Percentiles rank a stretch among this genome's conserved stretches.
These are phyloP conservation scores for Mucor velutinosus DNA, from an alignment of 371 early-diverging fungal genomes.

Conservation along the genomic window DNA sequence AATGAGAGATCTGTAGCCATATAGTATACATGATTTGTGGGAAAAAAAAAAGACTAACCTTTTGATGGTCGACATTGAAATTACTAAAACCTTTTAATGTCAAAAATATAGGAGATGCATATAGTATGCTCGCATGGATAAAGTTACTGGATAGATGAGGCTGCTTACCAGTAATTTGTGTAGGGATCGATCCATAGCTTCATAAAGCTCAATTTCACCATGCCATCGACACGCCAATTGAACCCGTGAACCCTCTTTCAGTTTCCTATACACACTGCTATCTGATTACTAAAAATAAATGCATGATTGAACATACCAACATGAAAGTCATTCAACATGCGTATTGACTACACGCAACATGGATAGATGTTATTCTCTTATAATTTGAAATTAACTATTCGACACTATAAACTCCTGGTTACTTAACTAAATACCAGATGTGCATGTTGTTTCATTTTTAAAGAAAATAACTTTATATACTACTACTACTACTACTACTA, in stretches of 20 bases:
- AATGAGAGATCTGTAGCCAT: not conserved
- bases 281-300: slow-evolving; percentile 11
- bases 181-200: not conserved
- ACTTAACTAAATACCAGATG: not conserved
- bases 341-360: not conserved
- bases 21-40: not conserved
- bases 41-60: slow-evolving; percentile 1
- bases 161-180: not conserved
- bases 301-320: slow-evolving; percentile 2
- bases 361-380: not conserved
- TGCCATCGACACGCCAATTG: not conserved
- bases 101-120: not conserved
- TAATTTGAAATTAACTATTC: not conserved
- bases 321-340: not conserved
- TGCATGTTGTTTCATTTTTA: not conserved
- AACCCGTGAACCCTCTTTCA: slow-evolving; percentile 1
- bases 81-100: not conserved
- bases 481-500: not conserved
- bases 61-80: slow-evolving; percentile 9
- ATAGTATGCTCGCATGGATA: not conserved
- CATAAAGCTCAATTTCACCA: not conserved
- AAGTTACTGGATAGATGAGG: not conserved
- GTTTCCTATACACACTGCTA: not conserved
- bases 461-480: slow-evolving; percentile 7
- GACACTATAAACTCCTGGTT: not conserved